Base-by-base conservation (phyloP, 108 stramenopile genomes). In the Skeletonema potamos region DNA sequence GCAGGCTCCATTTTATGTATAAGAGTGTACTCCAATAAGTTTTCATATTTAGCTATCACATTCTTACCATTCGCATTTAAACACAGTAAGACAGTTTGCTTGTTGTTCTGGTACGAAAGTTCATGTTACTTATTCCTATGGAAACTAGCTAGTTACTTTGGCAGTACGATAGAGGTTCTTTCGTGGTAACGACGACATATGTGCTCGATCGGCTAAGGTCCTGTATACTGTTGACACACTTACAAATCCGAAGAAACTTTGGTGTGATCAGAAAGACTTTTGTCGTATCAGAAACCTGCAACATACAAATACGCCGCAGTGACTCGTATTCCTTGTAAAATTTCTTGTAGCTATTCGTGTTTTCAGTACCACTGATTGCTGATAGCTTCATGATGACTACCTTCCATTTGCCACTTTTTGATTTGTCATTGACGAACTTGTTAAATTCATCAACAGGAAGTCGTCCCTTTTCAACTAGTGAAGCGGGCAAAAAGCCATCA, bases 241-340 rank as follows among this genome's bases (percentile, higher is more conserved):
- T 71, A 51, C 57, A 64, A 29, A 68, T 44, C 62, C 68, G 34
- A 48, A 85, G 75, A 70, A 89, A 91, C 36, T 86, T 87, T 1
- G 90, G 90, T 9, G 87, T 87, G 9, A 91, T 77, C 51, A 91
- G 62, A 72, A 89, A 91, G 9, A 87, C 51, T 64, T 91, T 91
- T 17, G 84, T 83, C 9, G 82, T 62, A 65, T 84, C 74, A 10
- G 70, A 64, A 7, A 89, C 63, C 36, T 74, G 70, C 29, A 88
- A 79, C 86, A 88, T 91, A 29, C 83, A 78, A 32, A 91, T 86
- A 10, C 90, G 84, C 36, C 82, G 86, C 1, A 73, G n/a, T 30
- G 64, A 64, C 76, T 91, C 87, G 64, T 84, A 91, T 30, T 85
- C 86, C 62, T 87, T 83, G 66, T 84, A 89, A 34, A 84, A 87